phyloP scores from a whole-genome alignment of 2,329 filamentous ascomycete genomes.

The Alternaria angustiovoidea region DNA sequence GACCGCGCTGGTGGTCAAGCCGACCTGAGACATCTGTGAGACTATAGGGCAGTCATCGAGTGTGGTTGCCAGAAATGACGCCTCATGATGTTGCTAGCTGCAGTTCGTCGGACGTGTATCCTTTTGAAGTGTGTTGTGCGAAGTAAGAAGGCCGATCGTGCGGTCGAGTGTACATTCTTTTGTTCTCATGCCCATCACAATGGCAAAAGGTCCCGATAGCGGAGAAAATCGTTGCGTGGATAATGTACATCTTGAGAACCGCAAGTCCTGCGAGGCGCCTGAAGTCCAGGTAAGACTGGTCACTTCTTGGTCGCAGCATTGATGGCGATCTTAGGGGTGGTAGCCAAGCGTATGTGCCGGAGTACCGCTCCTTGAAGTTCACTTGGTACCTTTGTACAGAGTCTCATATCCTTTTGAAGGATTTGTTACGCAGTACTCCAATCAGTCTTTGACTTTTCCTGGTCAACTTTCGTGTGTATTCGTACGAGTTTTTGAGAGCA shows the following conservation, averaged over 20 bases:
- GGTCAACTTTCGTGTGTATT: background rate
- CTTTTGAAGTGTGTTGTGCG: slow-evolving; percentile 23
- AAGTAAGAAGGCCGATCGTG: slow-evolving; percentile 11
- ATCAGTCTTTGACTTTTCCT: background rate
- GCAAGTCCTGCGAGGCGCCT: background rate
- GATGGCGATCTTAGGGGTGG: background rate
- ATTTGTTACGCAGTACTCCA: background rate
- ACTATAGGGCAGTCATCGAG: background rate
- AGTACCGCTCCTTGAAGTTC: background rate
- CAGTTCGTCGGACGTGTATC: slow-evolving; percentile 18
- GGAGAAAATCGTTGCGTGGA: background rate
- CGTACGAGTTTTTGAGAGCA: background rate
- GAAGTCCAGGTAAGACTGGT: background rate
- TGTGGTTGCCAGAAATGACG: background rate
- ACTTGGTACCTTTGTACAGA: background rate
- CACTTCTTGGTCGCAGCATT: background rate
- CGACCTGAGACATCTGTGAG: slow-evolving; percentile 14
- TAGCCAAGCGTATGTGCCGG: background rate
- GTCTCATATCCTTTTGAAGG: background rate
- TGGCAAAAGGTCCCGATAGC: background rate
- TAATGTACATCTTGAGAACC: background rate
- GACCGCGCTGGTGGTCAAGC: slow-evolving; percentile 3
- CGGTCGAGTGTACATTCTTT: background rate
- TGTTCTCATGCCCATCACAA: background rate
- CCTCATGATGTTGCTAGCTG: slow-evolving; percentile 3